phyloP scores from a whole-genome alignment of 495 filamentous ascomycete genomes.

The Daldinia vernicosa region DNA sequence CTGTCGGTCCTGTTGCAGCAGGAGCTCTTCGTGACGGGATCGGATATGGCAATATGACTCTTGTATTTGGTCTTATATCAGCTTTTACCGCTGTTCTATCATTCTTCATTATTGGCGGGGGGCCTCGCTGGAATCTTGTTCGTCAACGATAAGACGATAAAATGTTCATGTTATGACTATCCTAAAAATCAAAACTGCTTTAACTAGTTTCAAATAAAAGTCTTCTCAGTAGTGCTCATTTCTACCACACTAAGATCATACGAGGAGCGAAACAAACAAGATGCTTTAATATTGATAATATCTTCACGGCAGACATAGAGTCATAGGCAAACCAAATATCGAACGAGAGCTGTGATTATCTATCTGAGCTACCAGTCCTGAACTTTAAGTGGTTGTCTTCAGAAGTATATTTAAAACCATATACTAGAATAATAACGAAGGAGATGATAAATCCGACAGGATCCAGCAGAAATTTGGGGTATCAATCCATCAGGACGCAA shows the following conservation, averaged over 20 bases:
- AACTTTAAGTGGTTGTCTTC: slow-evolving; percentile 2
- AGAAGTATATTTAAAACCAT: slow-evolving; percentile 35
- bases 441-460: slow-evolving; percentile 21
- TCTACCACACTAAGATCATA: no score
- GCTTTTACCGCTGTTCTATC: slow-evolving; percentile 55
- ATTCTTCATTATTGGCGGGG: slow-evolving; percentile 59
- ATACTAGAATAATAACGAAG: slow-evolving; percentile 40
- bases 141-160: background rate
- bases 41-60: slow-evolving; percentile 68
- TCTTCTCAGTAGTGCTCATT: no score
- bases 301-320: background rate
- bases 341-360: slow-evolving; percentile 40
- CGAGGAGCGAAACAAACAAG: no score
- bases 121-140: slow-evolving; percentile 28
- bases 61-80: slow-evolving; percentile 57
- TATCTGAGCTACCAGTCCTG: slow-evolving; percentile 19
- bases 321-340: background rate
- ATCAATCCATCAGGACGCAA: slow-evolving; percentile 36
- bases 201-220: no score
- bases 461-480: slow-evolving; percentile 34
- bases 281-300: no score
- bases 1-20: background rate
- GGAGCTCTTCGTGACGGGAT: slow-evolving; percentile 55
- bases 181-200: no score
- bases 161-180: background rate